Base-by-base conservation (phyloP, 805 yeast genomes). In the Candida namnaoensis region DNA sequence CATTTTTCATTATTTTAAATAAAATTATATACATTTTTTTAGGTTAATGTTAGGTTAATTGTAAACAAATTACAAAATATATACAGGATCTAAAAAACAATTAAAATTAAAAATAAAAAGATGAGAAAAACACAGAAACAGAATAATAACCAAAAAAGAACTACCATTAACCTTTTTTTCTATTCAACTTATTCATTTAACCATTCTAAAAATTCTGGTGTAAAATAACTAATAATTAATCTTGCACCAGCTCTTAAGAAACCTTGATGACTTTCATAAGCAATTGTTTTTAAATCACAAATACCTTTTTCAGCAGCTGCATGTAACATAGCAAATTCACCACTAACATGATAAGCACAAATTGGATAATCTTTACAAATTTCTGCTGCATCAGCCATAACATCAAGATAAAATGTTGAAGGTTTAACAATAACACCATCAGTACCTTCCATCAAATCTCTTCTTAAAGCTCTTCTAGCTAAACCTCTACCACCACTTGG, bases 251-350 rank as follows among this genome's bases (percentile, higher is more conserved):
- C 99, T 62, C 99, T 78, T 46, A 91, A 71, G 56, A 86, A 82
- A 1, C 99, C 97, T 47, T 86, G 72, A 53, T 93, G 96, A 38
- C 93, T 68, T 66, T 93, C 99, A 54, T 84, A 85, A 0, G 88
- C 84, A 44, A 68, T 67, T 12, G 78, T 63, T 64, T 86, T 82
- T 62, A 93, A 73, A 61, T 91, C 97, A 46, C 82, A 85, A 45
- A 90, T 74, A 34, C 95, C 95, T 71, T 88, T 88, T 56, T 88
- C 97, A 28, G 97, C 97, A 41, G 96, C 98, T 7, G 99, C 99
- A 58, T 90, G 95, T 48, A 93, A 64, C 99, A 93, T 93, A 30
- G 98, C 97, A 57, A 76, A 93, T 65, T 93, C 99, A 35, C 99
- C 99, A 59, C 91, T 80, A 24, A 93, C 99, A 62, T 93, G 99